Evolutionary conservation across 75 land plant species (phyloP).

Genomic region (Sequoiadendron giganteum): DNA sequence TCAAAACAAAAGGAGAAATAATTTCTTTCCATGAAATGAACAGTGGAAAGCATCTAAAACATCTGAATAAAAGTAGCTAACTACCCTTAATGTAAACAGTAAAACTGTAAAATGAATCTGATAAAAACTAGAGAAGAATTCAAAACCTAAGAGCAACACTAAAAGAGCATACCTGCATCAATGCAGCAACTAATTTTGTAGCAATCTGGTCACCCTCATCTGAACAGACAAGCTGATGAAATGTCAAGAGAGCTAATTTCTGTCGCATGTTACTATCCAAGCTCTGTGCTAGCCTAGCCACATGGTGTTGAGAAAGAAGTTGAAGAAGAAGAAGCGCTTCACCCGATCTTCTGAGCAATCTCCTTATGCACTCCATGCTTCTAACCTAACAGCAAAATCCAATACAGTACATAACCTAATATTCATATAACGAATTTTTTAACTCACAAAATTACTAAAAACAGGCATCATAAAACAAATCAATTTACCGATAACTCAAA

Average conservation of each 20-base stretch:
- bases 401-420: background rate
- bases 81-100: no score
- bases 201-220: slow-evolving; percentile 91
- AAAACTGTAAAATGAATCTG: background rate
- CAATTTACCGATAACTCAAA: background rate
- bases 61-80: slow-evolving; percentile 5
- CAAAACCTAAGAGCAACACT: background rate
- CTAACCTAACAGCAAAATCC: slow-evolving; percentile 64
- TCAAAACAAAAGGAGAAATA: background rate
- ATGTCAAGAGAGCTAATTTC: slow-evolving; percentile 76
- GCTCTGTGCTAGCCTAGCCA: slow-evolving; percentile 79
- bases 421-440: background rate
- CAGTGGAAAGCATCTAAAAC: background rate
- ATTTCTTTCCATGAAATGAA: background rate
- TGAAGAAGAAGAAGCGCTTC: slow-evolving; percentile 96
- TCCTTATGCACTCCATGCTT: slow-evolving; percentile 93
- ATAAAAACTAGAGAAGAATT: background rate
- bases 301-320: slow-evolving; percentile 86
- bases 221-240: slow-evolving; percentile 97
- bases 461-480: background rate
- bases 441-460: background rate
- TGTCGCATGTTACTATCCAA: slow-evolving; percentile 59
- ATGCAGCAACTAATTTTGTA: slow-evolving; percentile 80
- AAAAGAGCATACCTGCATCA: slow-evolving; percentile 81
- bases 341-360: slow-evolving; percentile 83